phyloP scores from a whole-genome alignment of 768 basidiomycete genomes.

The Mycena polygramma region DNA sequence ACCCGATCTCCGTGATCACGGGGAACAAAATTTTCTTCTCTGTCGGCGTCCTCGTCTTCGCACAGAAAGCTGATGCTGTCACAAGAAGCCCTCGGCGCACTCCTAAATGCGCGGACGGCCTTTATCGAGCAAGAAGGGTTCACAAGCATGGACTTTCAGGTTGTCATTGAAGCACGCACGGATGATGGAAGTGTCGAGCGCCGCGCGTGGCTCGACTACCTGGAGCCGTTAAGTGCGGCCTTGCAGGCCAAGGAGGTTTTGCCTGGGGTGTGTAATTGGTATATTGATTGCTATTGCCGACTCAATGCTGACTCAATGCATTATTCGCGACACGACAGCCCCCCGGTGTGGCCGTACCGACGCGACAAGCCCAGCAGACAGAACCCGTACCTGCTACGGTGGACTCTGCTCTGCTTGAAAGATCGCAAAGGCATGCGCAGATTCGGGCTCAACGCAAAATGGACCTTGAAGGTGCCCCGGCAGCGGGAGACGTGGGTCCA shows the following conservation, averaged over 20 bases:
- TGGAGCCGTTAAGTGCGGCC: too few relatives aligned
- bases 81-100: constrained; percentile 5
- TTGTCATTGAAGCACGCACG: too few relatives aligned
- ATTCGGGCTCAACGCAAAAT: constrained; percentile 17
- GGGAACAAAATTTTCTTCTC: background rate
- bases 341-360: too few relatives aligned
- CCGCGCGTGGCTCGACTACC: too few relatives aligned
- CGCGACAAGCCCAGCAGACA: background rate
- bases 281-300: too few relatives aligned
- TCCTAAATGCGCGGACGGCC: constrained; percentile 11
- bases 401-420: background rate
- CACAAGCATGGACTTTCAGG: too few relatives aligned
- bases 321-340: too few relatives aligned
- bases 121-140: too few relatives aligned
- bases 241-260: too few relatives aligned
- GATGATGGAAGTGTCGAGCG: too few relatives aligned
- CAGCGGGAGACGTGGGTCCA: constrained; percentile 3
- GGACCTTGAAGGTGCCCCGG: constrained; percentile 8
- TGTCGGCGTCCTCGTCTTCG: background rate
- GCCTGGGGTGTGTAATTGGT: too few relatives aligned
- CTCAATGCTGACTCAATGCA: too few relatives aligned
- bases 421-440: background rate
- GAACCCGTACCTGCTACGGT: background rate
- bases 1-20: background rate
- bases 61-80: constrained; percentile 6